Evolutionary conservation across 495 filamentous ascomycete species (phyloP), one percentile per base, ranked within the genome.

Genomic region (Amphirosellinia nigrospora): DNA sequence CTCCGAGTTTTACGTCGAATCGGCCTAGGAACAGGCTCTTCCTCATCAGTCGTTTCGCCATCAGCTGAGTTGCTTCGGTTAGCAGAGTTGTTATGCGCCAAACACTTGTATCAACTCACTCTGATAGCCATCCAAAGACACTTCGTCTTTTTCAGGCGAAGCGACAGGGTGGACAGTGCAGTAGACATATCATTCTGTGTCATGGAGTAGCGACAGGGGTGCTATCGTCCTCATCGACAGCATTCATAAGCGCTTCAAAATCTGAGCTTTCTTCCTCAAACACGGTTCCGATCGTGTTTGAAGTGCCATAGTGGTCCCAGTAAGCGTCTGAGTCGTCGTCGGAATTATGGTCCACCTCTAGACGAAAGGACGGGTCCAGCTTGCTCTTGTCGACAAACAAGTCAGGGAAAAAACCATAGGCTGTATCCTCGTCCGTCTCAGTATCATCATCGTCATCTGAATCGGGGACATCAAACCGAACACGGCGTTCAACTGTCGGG

Each of bases 21-120:
- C 79, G 73, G 72, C 23, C 81, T 82, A 66, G 84, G 87, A 58
- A 88, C 89, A 7, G 89, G 82, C 64, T 94, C 92, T 82, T 95
- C 93, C 74, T 95, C 93, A 64, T 78, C 76, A 72, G 92, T 95
- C 45, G 93, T 94, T 72, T 94, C 92, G 64, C 92, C 92, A 81
- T 94, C 93, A 77, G 91, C 92, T 94, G 81, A 38, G 74, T 73
- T 64, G 48, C 64, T 65, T 19, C 45, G 45, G 78, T 93, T 87
- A 93, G 91, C 80, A 87, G 68, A 66, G 45, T 64, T 55, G 41
- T 64, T 67, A 59, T 68, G 56, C 43, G 16, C 67, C 64, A 36
- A 53, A 41, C 61, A 69, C 39, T 71, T 64, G 58, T 56, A 41
- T 66, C 64, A 70, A 88, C 88, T 82, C 77, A 94, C 92, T 90